Conservation (phyloP, 1,139 yeast species). For the Lodderomyces pseudojiufengensis region DNA sequence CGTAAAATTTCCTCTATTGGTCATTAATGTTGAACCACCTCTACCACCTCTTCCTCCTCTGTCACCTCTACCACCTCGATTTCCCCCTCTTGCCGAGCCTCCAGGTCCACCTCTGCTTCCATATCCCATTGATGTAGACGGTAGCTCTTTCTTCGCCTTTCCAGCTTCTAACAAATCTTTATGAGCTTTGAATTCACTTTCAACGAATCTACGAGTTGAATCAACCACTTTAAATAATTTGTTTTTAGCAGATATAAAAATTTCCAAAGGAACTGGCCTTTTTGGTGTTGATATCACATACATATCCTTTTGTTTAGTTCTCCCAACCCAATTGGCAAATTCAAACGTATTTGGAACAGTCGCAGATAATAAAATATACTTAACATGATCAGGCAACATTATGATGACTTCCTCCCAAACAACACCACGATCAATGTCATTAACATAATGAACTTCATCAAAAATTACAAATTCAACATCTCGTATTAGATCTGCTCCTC, state of each 20-base stretch:
- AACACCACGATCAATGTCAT: constrained; percentile 95
- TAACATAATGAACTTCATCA: constrained; percentile 97
- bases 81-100: constrained; percentile 36
- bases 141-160: constrained; percentile 21
- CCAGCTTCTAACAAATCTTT: constrained; percentile 43
- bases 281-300: constrained; percentile 94
- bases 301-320: constrained; percentile 93
- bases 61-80: constrained; percentile 23
- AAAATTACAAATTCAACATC: constrained; percentile 97
- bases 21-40: constrained; percentile 18
- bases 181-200: constrained; percentile 61
- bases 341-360: constrained; percentile 97
- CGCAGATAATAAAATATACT: constrained; percentile 83
- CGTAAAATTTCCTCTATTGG: constrained; percentile 25
- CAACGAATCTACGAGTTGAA: constrained; percentile 65
- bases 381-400: constrained; percentile 93
- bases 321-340: constrained; percentile 97
- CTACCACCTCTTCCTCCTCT: constrained; percentile 22
- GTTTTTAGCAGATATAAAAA: constrained; percentile 73
- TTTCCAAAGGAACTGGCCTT: constrained; percentile 93
- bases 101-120: constrained; percentile 47
- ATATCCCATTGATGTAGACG: constrained; percentile 38
- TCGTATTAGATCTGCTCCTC: constrained; percentile 94
- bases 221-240: constrained; percentile 69
- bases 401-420: constrained; percentile 99